phyloP scores from a whole-genome alignment of 768 basidiomycete genomes.

The Boletus vinaceobasis region DNA sequence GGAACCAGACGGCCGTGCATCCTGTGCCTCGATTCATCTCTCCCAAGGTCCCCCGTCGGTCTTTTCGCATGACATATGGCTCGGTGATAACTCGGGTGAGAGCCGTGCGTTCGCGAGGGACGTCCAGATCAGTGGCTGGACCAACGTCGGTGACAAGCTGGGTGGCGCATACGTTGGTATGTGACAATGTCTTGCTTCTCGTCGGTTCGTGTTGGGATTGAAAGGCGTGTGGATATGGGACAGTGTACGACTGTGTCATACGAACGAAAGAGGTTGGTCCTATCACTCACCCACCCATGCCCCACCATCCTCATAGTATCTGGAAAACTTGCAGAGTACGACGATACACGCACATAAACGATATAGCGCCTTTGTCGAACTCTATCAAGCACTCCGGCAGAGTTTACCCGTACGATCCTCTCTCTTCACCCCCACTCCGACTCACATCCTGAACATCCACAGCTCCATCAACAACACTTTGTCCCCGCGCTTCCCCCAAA shows the following conservation, averaged over 20 bases:
- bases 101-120: conserved; percentile 58
- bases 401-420: conserved; percentile 47
- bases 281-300: neutral
- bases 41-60: conserved; percentile 47
- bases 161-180: conserved; percentile 66
- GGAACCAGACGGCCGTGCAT: conserved; percentile 22
- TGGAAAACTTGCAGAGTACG: conserved; percentile 42
- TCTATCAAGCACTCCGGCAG: conserved; percentile 45
- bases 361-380: conserved; percentile 61
- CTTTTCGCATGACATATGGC: conserved; percentile 68
- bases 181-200: conserved; percentile 18
- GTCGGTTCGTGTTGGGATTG: neutral
- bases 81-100: conserved; percentile 57
- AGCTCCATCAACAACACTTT: conserved; percentile 44
- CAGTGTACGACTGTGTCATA: conserved; percentile 70
- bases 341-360: conserved; percentile 64
- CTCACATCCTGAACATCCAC: neutral
- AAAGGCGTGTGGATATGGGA: neutral
- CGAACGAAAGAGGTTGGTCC: conserved; percentile 53
- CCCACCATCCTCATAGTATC: neutral
- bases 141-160: conserved; percentile 61
- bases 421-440: neutral
- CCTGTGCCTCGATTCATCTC: conserved; percentile 22
- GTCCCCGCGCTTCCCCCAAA: conserved; percentile 68
- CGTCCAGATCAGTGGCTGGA: conserved; percentile 68